Evolutionary conservation across 1,284 basidiomycete species (phyloP), one percentile per base, ranked within the genome.

Genomic region (Boletus smithii): DNA sequence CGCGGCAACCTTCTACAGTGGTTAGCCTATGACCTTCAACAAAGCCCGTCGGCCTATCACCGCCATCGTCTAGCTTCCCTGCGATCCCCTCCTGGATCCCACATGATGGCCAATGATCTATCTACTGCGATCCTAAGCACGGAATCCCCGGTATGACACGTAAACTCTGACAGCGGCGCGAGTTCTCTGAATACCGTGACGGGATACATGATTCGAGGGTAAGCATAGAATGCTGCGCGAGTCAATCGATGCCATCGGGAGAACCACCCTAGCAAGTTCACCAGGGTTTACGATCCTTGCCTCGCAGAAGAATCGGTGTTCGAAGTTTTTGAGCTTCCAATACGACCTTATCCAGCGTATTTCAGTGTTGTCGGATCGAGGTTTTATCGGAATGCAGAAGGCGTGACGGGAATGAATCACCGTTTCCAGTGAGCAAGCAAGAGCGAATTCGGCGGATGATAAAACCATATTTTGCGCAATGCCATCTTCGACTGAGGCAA

Each of bases 181-280:
- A 48, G 40, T 54, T 65, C 55, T 50, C 26, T 33, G 36, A 49
- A 35, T 40, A 33, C 42, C 44, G 42, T 56, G 44, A 39, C 51
- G 47, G 46, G 49, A 44, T 34, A 41, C 26, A 26, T 47, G 65
- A 67, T 67, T 66, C 61, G 53, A 66, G 65, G 61, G 65, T 64
- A 48, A 50, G 47, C 20, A 31, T 41, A 48, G 42, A 40, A 46
- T 44, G 37, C 59, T 52, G 54, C 54, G 39, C 46, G 32, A 58
- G 51, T 58, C 51, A 61, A 61, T 66, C 63, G 57, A 65, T 61
- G 63, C 59, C 61, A 63, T 61, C 59, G 61, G 62, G 54, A 50
- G 59, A 63, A 60, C 58, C 48, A 27, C 35, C 9, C 38, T 29
- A 8, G 38, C 41, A 38, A 50, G 48, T 29, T 45, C 24, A 50